Conservation (phyloP, 2,329 filamentous ascomycete genomes). For the Huntiella abstrusa region DNA sequence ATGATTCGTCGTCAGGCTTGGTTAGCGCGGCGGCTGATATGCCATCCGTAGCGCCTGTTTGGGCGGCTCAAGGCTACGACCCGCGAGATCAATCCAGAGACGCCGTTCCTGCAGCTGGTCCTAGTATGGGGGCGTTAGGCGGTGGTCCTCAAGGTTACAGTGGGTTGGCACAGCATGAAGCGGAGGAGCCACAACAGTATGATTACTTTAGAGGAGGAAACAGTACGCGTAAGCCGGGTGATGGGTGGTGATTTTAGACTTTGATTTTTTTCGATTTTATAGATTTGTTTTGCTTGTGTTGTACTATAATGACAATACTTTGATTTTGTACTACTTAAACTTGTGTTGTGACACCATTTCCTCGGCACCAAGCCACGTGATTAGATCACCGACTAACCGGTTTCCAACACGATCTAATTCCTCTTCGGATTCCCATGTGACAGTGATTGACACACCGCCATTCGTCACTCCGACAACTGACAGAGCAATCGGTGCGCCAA, state of each 20-base stretch:
- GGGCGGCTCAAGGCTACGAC: conserved; percentile 19
- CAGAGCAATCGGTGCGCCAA: conserved; percentile 24
- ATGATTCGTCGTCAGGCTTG: conserved; percentile 34
- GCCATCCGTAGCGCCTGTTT: conserved; percentile 22
- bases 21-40: conserved; percentile 34
- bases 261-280: conserved; percentile 1
- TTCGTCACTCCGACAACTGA: conserved; percentile 28
- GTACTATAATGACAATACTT: neutral
- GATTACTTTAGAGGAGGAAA: conserved; percentile 34
- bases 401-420: neutral
- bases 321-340: neutral
- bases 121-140: conserved; percentile 32
- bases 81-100: conserved; percentile 12
- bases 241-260: conserved; percentile 20
- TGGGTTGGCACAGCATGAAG: conserved; percentile 35
- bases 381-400: neutral
- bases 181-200: conserved; percentile 31
- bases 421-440: conserved; percentile 25
- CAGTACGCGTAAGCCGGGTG: conserved; percentile 18
- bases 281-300: conserved; percentile 2
- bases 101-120: conserved; percentile 17
- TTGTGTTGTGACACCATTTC: neutral
- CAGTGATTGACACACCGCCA: conserved; percentile 22
- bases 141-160: conserved; percentile 42
- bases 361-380: neutral